Evolutionary conservation across 2,329 filamentous ascomycete genomes (phyloP).

Genomic region (Exutisphaerella laricina): DNA sequence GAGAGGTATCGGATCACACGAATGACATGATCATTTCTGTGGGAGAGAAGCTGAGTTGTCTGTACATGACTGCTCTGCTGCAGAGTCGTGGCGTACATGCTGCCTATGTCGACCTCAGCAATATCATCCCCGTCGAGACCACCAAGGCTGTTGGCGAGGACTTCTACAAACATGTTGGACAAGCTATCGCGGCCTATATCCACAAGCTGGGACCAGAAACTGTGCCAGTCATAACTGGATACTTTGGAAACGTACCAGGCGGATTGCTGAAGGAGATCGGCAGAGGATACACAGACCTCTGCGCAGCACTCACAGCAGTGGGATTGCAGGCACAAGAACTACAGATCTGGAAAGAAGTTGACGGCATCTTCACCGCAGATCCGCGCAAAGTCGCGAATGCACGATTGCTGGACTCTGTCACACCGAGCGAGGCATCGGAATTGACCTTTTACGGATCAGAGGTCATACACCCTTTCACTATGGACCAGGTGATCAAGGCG

Average conservation of each 20-base stretch:
- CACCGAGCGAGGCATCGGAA: slow-evolving; percentile 90
- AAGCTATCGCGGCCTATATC: slow-evolving; percentile 39
- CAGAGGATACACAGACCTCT: slow-evolving; percentile 93
- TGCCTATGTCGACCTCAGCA: slow-evolving; percentile 83
- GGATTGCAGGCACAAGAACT: slow-evolving; percentile 81
- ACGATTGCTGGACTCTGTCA: slow-evolving; percentile 80
- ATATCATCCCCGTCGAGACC: slow-evolving; percentile 62
- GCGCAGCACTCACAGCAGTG: slow-evolving; percentile 85
- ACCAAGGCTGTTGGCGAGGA: slow-evolving; percentile 41
- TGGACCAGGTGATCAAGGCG: slow-evolving; percentile 81
- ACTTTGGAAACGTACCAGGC: slow-evolving; percentile 89
- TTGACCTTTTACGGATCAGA: slow-evolving; percentile 73
- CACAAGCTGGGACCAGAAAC: slow-evolving; percentile 40
- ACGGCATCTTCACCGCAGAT: slow-evolving; percentile 86
- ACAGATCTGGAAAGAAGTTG: slow-evolving; percentile 98
- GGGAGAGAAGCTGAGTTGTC: slow-evolving; percentile 91
- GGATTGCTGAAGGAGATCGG: slow-evolving; percentile 88
- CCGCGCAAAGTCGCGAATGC: slow-evolving; percentile 88
- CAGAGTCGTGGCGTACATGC: slow-evolving; percentile 76
- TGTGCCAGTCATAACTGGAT: slow-evolving; percentile 64
- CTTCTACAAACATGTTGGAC: slow-evolving; percentile 43
- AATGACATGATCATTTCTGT: slow-evolving; percentile 79
- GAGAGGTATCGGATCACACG: slow-evolving; percentile 47
- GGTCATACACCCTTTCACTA: slow-evolving; percentile 97
- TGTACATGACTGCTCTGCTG: slow-evolving; percentile 80